These are phyloP conservation scores for Ceratocystis cacaofunesta DNA, from an alignment of 2,329 filamentous ascomycete genomes.

Conservation along the genomic window DNA sequence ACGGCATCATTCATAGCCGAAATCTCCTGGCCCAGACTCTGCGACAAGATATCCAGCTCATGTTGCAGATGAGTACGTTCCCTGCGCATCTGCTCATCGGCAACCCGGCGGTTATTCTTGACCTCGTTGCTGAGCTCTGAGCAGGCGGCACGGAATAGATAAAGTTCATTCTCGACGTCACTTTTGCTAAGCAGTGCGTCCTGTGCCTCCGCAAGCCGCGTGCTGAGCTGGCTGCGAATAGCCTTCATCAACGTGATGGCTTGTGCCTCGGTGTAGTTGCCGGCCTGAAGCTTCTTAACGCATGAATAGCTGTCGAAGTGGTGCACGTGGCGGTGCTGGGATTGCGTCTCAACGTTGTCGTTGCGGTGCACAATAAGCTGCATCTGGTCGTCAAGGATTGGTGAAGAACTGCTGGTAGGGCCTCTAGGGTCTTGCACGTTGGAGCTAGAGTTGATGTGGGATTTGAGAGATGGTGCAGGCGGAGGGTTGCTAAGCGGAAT, in stretches of 20 bases:
- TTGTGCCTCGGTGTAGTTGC: slow-evolving; percentile 59
- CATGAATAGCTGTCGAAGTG: slow-evolving; percentile 92
- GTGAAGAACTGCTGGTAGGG: background rate
- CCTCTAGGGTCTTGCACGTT: background rate
- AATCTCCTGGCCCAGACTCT: slow-evolving; percentile 72
- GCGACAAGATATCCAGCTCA: slow-evolving; percentile 82
- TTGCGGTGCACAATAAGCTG: slow-evolving; percentile 9
- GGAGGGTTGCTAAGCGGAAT: background rate
- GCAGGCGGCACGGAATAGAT: slow-evolving; percentile 86
- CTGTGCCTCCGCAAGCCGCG: slow-evolving; percentile 69
- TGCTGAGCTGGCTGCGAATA: slow-evolving; percentile 58
- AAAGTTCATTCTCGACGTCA: slow-evolving; percentile 84
- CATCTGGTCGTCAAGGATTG: background rate
- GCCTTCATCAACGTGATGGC: slow-evolving; percentile 85
- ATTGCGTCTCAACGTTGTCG: background rate
- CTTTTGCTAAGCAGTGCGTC: slow-evolving; percentile 73
- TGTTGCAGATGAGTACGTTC: slow-evolving; percentile 79
- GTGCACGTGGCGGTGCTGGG: slow-evolving; percentile 47
- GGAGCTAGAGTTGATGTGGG: background rate
- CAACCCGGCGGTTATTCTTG: slow-evolving; percentile 56
- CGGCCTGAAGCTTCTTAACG: slow-evolving; percentile 59
- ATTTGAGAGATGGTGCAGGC: background rate
- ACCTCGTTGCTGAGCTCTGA: slow-evolving; percentile 83
- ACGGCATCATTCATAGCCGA: slow-evolving; percentile 72
- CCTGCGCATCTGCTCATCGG: slow-evolving; percentile 67